A percentile compares a stretch with the other conserved stretches of the same genome.
Evolutionary conservation across 306 rosid genomes (phyloP).

Genomic region (Citrullus mucosospermus): DNA sequence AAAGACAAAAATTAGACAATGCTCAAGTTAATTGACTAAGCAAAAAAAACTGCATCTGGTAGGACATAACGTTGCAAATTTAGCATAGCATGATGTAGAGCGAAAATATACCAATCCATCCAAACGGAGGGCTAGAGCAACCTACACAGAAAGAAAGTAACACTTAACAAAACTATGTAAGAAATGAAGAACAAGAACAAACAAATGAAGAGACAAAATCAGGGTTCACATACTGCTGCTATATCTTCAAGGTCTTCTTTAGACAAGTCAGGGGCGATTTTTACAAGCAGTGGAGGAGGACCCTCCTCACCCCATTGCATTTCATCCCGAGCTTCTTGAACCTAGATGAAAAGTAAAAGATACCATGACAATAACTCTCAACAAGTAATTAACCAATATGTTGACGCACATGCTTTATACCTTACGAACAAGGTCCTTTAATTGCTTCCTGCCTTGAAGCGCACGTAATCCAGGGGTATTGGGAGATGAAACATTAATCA

Average conservation of each 20-base stretch:
- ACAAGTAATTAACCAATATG: neutral
- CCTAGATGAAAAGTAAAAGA: constrained; percentile 31
- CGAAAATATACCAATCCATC: constrained; percentile 77
- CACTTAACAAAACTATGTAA: constrained; percentile 10
- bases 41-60: neutral
- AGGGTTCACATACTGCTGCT: constrained; percentile 64
- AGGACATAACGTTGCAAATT: neutral
- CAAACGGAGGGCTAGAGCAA: constrained; percentile 75
- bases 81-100: constrained; percentile 7
- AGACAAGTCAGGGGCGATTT: constrained; percentile 97
- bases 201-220: neutral
- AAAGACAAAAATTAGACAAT: neutral
- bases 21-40: neutral
- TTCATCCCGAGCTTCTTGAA: constrained; percentile 96
- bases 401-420: constrained; percentile 25
- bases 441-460: constrained; percentile 97
- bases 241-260: constrained; percentile 97
- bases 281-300: constrained; percentile 94
- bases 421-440: constrained; percentile 91
- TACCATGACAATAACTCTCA: constrained; percentile 15
- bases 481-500: constrained; percentile 95
- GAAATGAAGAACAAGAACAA: neutral
- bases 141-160: constrained; percentile 38
- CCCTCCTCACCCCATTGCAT: constrained; percentile 99
- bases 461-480: constrained; percentile 96